phyloP scores from a whole-genome alignment of 495 filamentous ascomycete genomes.

The Beverwykella pulmonaria region DNA sequence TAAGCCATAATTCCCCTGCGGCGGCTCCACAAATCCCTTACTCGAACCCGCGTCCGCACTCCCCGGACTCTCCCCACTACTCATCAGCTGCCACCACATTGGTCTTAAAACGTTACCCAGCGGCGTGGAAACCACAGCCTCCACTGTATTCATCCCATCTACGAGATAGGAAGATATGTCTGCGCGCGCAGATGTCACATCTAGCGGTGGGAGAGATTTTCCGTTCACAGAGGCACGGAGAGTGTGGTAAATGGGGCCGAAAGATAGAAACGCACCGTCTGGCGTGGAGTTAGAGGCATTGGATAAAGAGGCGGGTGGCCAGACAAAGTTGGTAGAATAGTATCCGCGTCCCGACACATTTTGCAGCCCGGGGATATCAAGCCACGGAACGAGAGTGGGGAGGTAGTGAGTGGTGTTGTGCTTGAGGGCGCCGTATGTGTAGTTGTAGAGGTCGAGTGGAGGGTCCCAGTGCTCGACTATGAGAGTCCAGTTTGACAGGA shows the following conservation, averaged over 20 bases:
- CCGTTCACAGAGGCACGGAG: slow-evolving; percentile 52
- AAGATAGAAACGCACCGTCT: slow-evolving; percentile 46
- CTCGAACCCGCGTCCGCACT: slow-evolving; percentile 18
- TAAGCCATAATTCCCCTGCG: slow-evolving; percentile 16
- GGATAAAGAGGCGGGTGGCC: slow-evolving; percentile 47
- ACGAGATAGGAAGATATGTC: slow-evolving; percentile 38
- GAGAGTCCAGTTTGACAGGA: slow-evolving; percentile 50
- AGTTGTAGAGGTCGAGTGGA: slow-evolving; percentile 44
- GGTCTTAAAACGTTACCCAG: slow-evolving; percentile 18
- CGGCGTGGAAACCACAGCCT: slow-evolving; percentile 21
- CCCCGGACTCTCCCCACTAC: slow-evolving; percentile 15
- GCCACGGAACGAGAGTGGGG: slow-evolving; percentile 47
- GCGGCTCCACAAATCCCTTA: slow-evolving; percentile 18
- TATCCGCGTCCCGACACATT: slow-evolving; percentile 67
- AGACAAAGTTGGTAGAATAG: slow-evolving; percentile 52
- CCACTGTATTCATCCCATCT: slow-evolving; percentile 31
- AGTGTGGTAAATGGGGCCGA: slow-evolving; percentile 59
- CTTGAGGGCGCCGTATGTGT: slow-evolving; percentile 34
- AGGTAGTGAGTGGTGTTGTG: slow-evolving; percentile 46
- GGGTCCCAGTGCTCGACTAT: slow-evolving; percentile 50
- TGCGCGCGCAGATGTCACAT: slow-evolving; percentile 29
- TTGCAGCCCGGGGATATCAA: slow-evolving; percentile 57
- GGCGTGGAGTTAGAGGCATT: slow-evolving; percentile 17
- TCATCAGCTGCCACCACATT: slow-evolving; percentile 13
- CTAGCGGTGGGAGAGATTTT: slow-evolving; percentile 34